phyloP scores from a whole-genome alignment of 805 yeast genomes.

The Tetrapisispora phaffii region DNA sequence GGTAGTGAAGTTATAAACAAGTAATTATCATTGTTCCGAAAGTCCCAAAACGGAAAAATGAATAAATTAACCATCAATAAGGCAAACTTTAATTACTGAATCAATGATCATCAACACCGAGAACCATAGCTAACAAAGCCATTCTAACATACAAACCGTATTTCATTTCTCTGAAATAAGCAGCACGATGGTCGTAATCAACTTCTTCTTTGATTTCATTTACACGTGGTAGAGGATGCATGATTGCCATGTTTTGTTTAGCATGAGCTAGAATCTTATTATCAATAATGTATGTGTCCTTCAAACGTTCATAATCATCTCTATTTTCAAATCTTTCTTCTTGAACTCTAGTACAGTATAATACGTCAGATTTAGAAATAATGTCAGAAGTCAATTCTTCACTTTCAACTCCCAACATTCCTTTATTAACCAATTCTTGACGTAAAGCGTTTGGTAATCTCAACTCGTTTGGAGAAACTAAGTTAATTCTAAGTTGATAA shows the following conservation, averaged over 20 bases:
- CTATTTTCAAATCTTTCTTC: constrained; percentile 82
- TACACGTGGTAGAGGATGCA: constrained; percentile 98
- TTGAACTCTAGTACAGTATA: constrained; percentile 97
- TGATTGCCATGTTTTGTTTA: constrained; percentile 95
- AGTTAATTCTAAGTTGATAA: constrained; percentile 86
- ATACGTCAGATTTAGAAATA: constrained; percentile 82
- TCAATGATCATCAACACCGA: constrained; percentile 76
- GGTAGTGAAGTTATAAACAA: neutral
- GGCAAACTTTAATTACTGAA: constrained; percentile 19
- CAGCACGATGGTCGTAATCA: constrained; percentile 98
- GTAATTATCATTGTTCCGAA: neutral
- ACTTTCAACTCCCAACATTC: constrained; percentile 65
- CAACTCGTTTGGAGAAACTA: constrained; percentile 85
- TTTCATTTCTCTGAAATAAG: constrained; percentile 99
- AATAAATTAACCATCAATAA: no score
- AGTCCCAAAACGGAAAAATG: constrained; percentile 4
- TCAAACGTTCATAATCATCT: constrained; percentile 74
- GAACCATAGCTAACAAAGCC: constrained; percentile 97
- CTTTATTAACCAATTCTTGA: constrained; percentile 52
- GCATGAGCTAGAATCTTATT: constrained; percentile 85
- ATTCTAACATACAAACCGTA: constrained; percentile 96
- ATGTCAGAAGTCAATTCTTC: constrained; percentile 74
- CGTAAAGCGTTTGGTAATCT: constrained; percentile 68
- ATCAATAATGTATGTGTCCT: constrained; percentile 87
- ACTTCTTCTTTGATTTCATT: constrained; percentile 96